These are phyloP conservation scores for Naematelia aurantialba DNA, from an alignment of 768 basidiomycete genomes.

Conservation along the genomic window DNA sequence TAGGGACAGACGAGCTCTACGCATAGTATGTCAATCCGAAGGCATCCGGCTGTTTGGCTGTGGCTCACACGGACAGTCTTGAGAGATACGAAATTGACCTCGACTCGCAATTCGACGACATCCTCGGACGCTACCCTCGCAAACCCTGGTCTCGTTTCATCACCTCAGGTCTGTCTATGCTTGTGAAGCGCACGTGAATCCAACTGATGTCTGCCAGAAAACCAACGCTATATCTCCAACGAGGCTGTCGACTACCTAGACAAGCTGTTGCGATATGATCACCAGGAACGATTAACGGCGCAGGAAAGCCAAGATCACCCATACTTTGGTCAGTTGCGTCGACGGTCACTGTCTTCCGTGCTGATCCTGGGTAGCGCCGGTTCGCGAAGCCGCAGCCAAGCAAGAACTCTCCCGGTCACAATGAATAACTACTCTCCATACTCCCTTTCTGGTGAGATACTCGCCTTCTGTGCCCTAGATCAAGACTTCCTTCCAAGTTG, in stretches of 20 bases:
- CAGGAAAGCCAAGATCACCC: constrained; percentile 84
- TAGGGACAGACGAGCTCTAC: constrained; percentile 93
- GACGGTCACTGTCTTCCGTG: neutral
- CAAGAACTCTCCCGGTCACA: neutral
- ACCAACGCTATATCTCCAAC: constrained; percentile 92
- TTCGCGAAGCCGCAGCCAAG: constrained; percentile 27
- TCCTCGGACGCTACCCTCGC: constrained; percentile 87
- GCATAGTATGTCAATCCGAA: constrained; percentile 57
- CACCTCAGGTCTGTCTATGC: constrained; percentile 57
- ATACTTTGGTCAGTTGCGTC: constrained; percentile 64
- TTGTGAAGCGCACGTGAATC: neutral
- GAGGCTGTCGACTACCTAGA: constrained; percentile 96
- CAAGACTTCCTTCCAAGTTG: too few relatives aligned
- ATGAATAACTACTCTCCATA: neutral
- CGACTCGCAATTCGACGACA: constrained; percentile 92
- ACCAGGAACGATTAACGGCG: constrained; percentile 92
- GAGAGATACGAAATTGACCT: constrained; percentile 80
- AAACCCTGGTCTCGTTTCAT: constrained; percentile 96
- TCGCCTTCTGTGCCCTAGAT: neutral
- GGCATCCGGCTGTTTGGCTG: neutral
- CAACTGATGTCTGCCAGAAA: constrained; percentile 50
- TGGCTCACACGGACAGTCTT: constrained; percentile 38
- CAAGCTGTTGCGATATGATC: constrained; percentile 91
- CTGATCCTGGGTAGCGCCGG: constrained; percentile 25
- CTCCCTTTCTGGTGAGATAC: neutral